These are phyloP conservation scores for Endoconidiophora laricicola DNA, from an alignment of 2,329 filamentous ascomycete species.

Conservation along the genomic window DNA sequence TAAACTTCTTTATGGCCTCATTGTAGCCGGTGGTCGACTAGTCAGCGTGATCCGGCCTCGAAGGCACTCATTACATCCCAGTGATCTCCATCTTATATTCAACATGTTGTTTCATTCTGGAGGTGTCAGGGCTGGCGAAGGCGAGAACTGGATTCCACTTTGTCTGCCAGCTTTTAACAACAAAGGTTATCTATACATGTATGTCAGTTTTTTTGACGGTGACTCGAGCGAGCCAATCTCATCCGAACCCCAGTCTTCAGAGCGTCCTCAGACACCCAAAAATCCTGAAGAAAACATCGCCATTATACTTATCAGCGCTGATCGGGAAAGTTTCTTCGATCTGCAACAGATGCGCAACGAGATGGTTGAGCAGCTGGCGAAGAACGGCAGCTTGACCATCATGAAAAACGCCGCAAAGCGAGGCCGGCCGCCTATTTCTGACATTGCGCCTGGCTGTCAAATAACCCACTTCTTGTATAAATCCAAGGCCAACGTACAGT, in stretches of 20 bases:
- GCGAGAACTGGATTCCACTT: constrained; percentile 93
- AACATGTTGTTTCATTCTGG: constrained; percentile 98
- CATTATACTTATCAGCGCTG: constrained; percentile 77
- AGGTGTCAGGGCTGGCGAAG: constrained; percentile 72
- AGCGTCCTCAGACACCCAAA: constrained; percentile 21
- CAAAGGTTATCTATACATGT: constrained; percentile 95
- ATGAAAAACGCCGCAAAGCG: constrained; percentile 55
- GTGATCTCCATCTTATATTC: constrained; percentile 90
- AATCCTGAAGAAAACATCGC: constrained; percentile 65
- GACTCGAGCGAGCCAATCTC: constrained; percentile 20
- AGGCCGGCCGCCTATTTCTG: constrained; percentile 54
- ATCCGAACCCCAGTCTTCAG: neutral
- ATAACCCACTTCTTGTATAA: constrained; percentile 93
- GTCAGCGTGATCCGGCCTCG: constrained; percentile 91
- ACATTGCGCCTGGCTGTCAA: constrained; percentile 64
- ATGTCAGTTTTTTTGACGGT: constrained; percentile 80
- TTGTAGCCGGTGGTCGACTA: constrained; percentile 80
- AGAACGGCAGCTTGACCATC: constrained; percentile 55
- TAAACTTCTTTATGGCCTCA: constrained; percentile 75
- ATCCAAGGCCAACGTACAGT: constrained; percentile 85
- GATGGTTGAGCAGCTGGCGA: constrained; percentile 51
- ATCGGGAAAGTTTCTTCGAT: constrained; percentile 87
- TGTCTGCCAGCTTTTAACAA: constrained; percentile 96
- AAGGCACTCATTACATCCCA: constrained; percentile 86
- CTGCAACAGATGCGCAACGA: constrained; percentile 57